phyloP scores from a whole-genome alignment of 495 filamentous ascomycete genomes.

The Cercophora scortea region DNA sequence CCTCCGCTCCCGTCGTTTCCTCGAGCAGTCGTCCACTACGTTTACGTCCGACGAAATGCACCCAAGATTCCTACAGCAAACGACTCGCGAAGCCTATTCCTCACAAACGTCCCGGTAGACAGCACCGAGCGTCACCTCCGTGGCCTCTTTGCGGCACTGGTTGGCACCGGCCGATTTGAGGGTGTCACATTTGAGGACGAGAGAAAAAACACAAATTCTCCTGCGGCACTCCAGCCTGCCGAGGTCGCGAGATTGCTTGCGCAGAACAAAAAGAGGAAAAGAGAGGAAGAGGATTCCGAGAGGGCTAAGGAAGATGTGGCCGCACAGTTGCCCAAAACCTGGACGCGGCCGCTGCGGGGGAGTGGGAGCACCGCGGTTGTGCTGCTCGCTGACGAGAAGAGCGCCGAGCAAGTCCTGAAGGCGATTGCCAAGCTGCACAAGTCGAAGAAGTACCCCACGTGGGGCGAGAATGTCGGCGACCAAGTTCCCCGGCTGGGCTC shows the following conservation, averaged over 20 bases:
- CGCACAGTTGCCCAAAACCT: slow-evolving; percentile 55
- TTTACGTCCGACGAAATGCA: slow-evolving; percentile 77
- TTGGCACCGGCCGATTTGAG: slow-evolving; percentile 71
- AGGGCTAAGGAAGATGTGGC: slow-evolving; percentile 44
- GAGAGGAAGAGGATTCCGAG: slow-evolving; percentile 44
- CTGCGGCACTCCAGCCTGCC: slow-evolving; percentile 25
- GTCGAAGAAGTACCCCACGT: slow-evolving; percentile 47
- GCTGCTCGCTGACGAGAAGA: slow-evolving; percentile 71
- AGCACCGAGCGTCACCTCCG: slow-evolving; percentile 70
- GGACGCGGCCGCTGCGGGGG: slow-evolving; percentile 63
- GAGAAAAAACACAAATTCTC: slow-evolving; percentile 19
- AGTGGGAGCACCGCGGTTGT: slow-evolving; percentile 75
- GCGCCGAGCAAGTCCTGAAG: slow-evolving; percentile 64
- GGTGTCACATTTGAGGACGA: slow-evolving; percentile 60
- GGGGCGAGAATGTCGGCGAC: slow-evolving; percentile 47
- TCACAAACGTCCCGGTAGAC: slow-evolving; percentile 83
- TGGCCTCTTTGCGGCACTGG: slow-evolving; percentile 58
- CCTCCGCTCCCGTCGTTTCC: slow-evolving; percentile 54
- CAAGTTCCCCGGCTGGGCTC: slow-evolving; percentile 51
- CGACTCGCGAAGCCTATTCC: slow-evolving; percentile 70
- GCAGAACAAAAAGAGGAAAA: slow-evolving; percentile 65
- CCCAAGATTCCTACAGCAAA: slow-evolving; percentile 67
- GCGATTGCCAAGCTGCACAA: slow-evolving; percentile 57
- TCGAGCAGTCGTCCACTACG: slow-evolving; percentile 60
- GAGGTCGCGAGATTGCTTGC: slow-evolving; percentile 29